These are phyloP conservation scores for Paramecium biaurelia DNA, from an alignment of 73 alveolate genomes.

Conservation along the genomic window DNA sequence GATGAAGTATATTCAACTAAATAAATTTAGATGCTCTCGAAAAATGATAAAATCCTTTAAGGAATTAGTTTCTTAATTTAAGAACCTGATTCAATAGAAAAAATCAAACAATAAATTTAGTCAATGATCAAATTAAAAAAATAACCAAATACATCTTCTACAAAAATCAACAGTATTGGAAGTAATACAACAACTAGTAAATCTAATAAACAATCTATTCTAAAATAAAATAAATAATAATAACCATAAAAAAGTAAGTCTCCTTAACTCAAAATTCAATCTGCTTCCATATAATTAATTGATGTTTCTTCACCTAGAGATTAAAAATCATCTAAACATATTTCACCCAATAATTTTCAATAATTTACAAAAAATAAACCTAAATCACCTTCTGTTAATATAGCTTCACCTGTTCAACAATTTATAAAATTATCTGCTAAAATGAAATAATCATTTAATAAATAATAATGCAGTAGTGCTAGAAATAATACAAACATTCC, in stretches of 20 bases:
- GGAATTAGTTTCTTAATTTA: background rate
- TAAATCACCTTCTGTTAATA: background rate
- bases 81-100: background rate
- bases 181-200: background rate
- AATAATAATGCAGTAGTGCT: background rate
- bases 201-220: background rate
- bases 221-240: background rate
- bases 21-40: background rate
- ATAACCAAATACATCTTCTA: background rate
- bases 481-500: background rate
- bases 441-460: background rate
- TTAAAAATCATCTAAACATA: background rate
- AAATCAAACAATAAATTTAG: background rate
- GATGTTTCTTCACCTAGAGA: background rate
- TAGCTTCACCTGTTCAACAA: background rate
- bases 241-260: background rate
- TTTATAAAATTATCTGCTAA: background rate
- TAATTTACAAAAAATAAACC: background rate
- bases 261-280: background rate
- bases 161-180: background rate
- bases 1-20: background rate
- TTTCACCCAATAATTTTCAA: background rate
- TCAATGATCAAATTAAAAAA: background rate
- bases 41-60: background rate
- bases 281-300: background rate